Conservation (phyloP, 768 basidiomycete genomes). For the Podaxis carcinomalis region DNA sequence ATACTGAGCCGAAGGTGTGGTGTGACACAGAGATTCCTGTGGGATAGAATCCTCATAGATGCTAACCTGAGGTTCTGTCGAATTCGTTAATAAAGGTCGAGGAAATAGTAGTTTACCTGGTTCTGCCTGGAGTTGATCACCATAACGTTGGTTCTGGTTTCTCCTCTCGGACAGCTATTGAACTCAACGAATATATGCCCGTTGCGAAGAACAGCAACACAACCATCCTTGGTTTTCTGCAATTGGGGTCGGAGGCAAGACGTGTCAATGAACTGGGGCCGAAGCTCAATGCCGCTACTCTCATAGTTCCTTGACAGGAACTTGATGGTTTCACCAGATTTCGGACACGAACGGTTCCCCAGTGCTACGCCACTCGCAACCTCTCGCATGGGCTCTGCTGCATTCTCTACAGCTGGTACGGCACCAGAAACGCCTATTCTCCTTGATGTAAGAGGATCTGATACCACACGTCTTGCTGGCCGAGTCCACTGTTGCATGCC, state of each 20-base stretch:
- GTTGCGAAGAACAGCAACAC: constrained; percentile 1
- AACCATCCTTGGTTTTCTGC: not conserved
- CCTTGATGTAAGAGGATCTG: not conserved
- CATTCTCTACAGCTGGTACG: not conserved
- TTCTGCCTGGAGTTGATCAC: not conserved
- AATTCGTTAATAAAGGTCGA: constrained; percentile 4
- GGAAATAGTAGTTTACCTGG: not conserved
- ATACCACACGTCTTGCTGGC: constrained; percentile 3
- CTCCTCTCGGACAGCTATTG: not conserved
- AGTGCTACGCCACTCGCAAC: not conserved
- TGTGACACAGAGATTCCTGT: constrained; percentile 44
- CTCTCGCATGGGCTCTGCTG: not conserved
- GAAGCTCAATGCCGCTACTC: not conserved
- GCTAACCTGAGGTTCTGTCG: constrained; percentile 29
- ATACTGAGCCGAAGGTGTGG: constrained; percentile 35
- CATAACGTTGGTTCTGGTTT: not conserved
- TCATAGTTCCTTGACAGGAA: not conserved
- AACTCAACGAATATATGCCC: constrained; percentile 2
- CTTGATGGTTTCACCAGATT: not conserved
- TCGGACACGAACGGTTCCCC: not conserved
- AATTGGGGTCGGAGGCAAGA: constrained; percentile 2
- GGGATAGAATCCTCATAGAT: constrained; percentile 46
- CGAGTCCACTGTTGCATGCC: not conserved
- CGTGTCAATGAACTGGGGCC: not conserved
- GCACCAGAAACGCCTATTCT: not conserved